phyloP scores from a whole-genome alignment of 768 basidiomycete species.

The Mycena galopus region DNA sequence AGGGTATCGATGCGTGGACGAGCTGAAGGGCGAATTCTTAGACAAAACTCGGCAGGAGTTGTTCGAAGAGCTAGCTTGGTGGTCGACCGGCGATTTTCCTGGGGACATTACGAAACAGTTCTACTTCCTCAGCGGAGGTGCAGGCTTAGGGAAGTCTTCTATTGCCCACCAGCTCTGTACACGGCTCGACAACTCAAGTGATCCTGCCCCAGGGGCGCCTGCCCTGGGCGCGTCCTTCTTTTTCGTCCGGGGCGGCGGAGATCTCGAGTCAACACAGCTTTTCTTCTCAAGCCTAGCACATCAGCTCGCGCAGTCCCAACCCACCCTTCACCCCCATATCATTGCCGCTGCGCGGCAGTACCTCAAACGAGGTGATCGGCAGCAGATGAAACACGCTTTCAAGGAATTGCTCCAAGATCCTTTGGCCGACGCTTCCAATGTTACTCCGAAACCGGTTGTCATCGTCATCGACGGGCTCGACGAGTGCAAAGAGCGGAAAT shows the following conservation, averaged over 20 bases:
- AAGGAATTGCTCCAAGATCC: slow-evolving; percentile 4
- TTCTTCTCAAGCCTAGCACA: slow-evolving; percentile 13
- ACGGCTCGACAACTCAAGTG: neutral
- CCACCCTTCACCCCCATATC: neutral
- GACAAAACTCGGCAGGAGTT: slow-evolving; percentile 3
- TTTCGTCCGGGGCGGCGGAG: slow-evolving; percentile 6
- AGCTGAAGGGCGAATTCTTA: slow-evolving; percentile 14
- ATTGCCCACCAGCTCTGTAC: slow-evolving; percentile 15
- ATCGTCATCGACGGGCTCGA: neutral
- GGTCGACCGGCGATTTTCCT: neutral
- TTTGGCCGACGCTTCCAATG: neutral
- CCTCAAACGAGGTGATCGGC: slow-evolving; percentile 1
- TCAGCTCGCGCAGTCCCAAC: slow-evolving; percentile 8
- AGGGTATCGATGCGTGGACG: slow-evolving; percentile 19
- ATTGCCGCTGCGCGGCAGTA: slow-evolving; percentile 4
- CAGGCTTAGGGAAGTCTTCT: slow-evolving; percentile 16
- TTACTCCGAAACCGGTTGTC: neutral
- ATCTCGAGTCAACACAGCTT: neutral
- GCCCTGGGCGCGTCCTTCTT: slow-evolving; percentile 9
- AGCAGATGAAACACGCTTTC: slow-evolving; percentile 13
- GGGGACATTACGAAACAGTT: neutral
- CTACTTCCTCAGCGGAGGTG: slow-evolving; percentile 19
- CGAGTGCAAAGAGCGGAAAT: slow-evolving; percentile 5
- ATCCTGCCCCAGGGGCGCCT: neutral
- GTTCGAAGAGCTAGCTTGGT: slow-evolving; percentile 3